A percentile compares a stretch with the other conserved stretches of the same genome.
These are phyloP conservation scores for Umbelopsis sp. DNA, from an alignment of 192 early-diverging fungal species.

Conservation along the genomic window DNA sequence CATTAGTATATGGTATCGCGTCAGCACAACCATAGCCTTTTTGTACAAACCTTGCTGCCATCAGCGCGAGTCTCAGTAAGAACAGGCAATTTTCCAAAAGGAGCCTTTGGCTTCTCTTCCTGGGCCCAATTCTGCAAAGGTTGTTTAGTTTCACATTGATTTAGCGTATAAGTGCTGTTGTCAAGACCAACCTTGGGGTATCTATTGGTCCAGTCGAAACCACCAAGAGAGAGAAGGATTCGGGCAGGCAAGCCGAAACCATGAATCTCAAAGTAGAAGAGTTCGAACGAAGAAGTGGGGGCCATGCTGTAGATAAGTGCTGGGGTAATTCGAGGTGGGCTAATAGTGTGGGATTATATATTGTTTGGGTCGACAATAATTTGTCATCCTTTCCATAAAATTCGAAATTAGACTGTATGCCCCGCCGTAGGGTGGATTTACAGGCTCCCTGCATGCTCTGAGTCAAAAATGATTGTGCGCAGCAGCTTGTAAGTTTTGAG, in stretches of 20 bases:
- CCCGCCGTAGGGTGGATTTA: too few relatives aligned
- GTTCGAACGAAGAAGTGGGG: background rate
- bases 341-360: too few relatives aligned
- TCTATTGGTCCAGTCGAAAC: conserved; percentile 12
- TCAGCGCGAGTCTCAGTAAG: conserved; percentile 6
- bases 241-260: conserved; percentile 3
- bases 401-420: too few relatives aligned
- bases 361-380: too few relatives aligned
- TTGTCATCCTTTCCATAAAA: too few relatives aligned
- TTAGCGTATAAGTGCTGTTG: too few relatives aligned
- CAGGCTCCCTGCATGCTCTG: too few relatives aligned
- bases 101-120: background rate
- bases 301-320: background rate
- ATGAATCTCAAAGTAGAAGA: conserved; percentile 7
- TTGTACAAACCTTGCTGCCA: conserved; percentile 9
- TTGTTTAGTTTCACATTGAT: too few relatives aligned
- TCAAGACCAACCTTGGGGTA: background rate
- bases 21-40: too few relatives aligned
- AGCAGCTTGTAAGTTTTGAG: too few relatives aligned
- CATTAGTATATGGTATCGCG: too few relatives aligned
- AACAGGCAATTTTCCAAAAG: conserved; percentile 4
- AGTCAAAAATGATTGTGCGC: too few relatives aligned
- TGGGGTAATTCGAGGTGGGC: background rate
- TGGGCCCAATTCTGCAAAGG: conserved; percentile 6
- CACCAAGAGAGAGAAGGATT: conserved; percentile 10